Evolutionary conservation across 2,329 filamentous ascomycete genomes (phyloP).

Genomic region (Colletotrichum lindemuthianum): DNA sequence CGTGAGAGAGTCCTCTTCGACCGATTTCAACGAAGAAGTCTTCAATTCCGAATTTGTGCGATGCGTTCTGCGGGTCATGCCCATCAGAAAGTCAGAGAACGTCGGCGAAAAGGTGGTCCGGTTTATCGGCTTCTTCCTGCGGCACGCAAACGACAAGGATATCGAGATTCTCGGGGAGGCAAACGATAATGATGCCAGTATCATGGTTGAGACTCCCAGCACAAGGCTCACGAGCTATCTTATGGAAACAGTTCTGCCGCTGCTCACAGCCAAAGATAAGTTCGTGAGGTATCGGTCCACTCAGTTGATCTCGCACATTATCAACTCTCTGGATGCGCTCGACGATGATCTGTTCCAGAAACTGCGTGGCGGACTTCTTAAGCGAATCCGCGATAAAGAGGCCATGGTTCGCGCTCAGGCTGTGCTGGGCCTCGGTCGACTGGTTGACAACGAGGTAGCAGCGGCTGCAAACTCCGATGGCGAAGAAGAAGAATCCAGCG

Average conservation of each 20-base stretch:
- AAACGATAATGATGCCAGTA: constrained; percentile 74
- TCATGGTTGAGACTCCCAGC: constrained; percentile 84
- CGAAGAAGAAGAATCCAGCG: constrained; percentile 71
- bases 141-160: constrained; percentile 76
- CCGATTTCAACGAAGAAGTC: constrained; percentile 82
- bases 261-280: constrained; percentile 92
- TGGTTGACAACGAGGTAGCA: constrained; percentile 82
- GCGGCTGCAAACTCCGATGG: constrained; percentile 76
- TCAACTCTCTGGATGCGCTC: constrained; percentile 91
- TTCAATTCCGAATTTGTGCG: constrained; percentile 89
- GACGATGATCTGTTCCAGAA: constrained; percentile 92
- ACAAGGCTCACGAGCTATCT: constrained; percentile 80
- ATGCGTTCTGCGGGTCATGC: constrained; percentile 83
- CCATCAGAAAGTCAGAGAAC: constrained; percentile 89
- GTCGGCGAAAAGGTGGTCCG: constrained; percentile 87
- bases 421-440: constrained; percentile 85
- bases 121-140: constrained; percentile 89
- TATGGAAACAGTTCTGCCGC: constrained; percentile 76
- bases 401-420: constrained; percentile 92
- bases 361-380: constrained; percentile 81
- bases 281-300: constrained; percentile 89
- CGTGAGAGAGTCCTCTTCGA: constrained; percentile 61
- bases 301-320: constrained; percentile 88
- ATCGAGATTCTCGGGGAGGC: constrained; percentile 70
- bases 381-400: constrained; percentile 92